Evolutionary conservation across 345 rosid genomes (phyloP).

Genomic region (Linum lewisii): DNA sequence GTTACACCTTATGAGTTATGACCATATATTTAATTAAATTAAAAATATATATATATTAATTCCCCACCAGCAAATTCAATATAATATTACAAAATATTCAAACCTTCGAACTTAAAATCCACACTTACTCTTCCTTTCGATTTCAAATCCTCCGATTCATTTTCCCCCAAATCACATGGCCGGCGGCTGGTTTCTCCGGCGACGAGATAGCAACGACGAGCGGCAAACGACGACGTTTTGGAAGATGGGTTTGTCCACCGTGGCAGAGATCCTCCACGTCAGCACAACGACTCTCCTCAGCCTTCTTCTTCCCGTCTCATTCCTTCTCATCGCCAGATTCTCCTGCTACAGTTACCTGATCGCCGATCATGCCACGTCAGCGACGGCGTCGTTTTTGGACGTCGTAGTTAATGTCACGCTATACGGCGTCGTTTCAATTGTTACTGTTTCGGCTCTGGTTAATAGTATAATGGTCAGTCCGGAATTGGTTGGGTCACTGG

Average conservation of each 20-base stretch:
- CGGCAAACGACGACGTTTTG: too few species aligned
- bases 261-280: slow-evolving; percentile 33
- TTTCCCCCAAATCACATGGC: too few species aligned
- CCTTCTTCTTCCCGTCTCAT: slow-evolving; percentile 63
- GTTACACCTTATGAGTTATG: too few species aligned
- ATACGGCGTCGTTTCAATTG: slow-evolving; percentile 31
- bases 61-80: too few species aligned
- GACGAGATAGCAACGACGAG: too few species aligned
- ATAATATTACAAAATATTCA: too few species aligned
- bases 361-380: slow-evolving; percentile 9
- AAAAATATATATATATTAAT: too few species aligned
- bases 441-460: slow-evolving; percentile 42
- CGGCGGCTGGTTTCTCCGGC: too few species aligned
- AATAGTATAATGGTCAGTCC: slow-evolving; percentile 27
- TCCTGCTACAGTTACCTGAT: slow-evolving; percentile 30
- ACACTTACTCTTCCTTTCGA: too few species aligned
- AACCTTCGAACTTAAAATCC: too few species aligned
- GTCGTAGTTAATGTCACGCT: slow-evolving; percentile 20
- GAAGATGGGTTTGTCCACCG: neutral
- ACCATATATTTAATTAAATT: too few species aligned
- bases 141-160: too few species aligned
- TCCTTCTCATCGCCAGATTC: slow-evolving; percentile 53
- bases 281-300: slow-evolving; percentile 45
- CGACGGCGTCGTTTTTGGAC: neutral
- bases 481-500: slow-evolving; percentile 16